A percentile compares a stretch with the other conserved stretches of the same genome.
phyloP scores from a whole-genome alignment of 2,329 filamentous ascomycete genomes.

The Aspergillus viridinutans region DNA sequence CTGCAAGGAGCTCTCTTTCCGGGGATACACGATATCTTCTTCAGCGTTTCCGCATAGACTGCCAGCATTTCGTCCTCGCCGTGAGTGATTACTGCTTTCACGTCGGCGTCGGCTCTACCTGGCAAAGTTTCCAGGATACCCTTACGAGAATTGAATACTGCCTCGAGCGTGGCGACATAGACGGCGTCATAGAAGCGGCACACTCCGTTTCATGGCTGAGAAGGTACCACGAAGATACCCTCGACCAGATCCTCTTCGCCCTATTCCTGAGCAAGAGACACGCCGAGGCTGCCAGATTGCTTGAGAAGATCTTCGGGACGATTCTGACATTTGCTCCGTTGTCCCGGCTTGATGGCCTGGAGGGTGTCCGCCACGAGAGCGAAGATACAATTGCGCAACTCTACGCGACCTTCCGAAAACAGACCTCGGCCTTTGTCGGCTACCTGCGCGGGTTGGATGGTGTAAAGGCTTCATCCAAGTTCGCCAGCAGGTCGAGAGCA shows the following conservation, averaged over 20 bases:
- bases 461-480: conserved; percentile 53
- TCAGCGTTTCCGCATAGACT: conserved; percentile 67
- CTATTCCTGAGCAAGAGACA: conserved; percentile 73
- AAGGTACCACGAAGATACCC: conserved; percentile 64
- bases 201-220: conserved; percentile 65
- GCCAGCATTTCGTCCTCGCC: conserved; percentile 71
- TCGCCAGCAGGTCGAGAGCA: conserved; percentile 26
- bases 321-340: conserved; percentile 64
- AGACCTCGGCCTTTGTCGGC: conserved; percentile 68
- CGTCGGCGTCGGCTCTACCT: conserved; percentile 67
- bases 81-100: conserved; percentile 77
- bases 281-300: conserved; percentile 63
- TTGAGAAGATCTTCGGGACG: conserved; percentile 71
- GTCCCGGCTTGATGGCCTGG: conserved; percentile 34
- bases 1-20: conserved; percentile 27
- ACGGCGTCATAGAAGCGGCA: conserved; percentile 45
- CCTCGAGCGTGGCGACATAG: conserved; percentile 47
- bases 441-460: conserved; percentile 64
- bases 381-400: conserved; percentile 47
- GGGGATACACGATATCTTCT: conserved; percentile 38
- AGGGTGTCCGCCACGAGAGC: conserved; percentile 36
- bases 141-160: conserved; percentile 60
- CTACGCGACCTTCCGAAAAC: conserved; percentile 65
- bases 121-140: conserved; percentile 65
- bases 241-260: conserved; percentile 71